Percentiles rank a stretch among this genome's conserved stretches.
Conservation (phyloP, 1,284 basidiomycete species). For the Rhodotorula sp. region DNA sequence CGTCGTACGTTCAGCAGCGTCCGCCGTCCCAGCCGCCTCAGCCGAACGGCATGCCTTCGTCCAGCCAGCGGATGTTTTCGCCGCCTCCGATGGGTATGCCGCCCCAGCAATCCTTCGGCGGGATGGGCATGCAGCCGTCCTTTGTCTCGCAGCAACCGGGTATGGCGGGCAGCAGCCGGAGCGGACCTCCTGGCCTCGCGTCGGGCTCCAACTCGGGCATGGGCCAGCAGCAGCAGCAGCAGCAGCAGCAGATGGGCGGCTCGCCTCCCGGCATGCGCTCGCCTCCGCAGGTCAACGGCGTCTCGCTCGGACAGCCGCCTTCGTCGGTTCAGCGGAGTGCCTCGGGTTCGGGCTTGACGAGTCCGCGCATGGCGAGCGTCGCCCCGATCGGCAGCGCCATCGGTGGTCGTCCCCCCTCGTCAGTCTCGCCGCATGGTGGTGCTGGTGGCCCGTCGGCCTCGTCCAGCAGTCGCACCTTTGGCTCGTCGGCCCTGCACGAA, state of each 20-base stretch:
- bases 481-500: constrained; percentile 37
- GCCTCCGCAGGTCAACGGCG: constrained; percentile 16
- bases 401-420: constrained; percentile 31
- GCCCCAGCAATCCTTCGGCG: constrained; percentile 15
- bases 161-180: not conserved
- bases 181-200: not conserved
- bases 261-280: constrained; percentile 10
- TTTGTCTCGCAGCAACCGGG: constrained; percentile 24
- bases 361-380: constrained; percentile 10
- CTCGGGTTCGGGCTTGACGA: constrained; percentile 9
- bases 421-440: constrained; percentile 10
- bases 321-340: constrained; percentile 4
- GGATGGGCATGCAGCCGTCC: constrained; percentile 25
- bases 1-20: constrained; percentile 29
- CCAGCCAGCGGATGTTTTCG: constrained; percentile 34
- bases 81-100: constrained; percentile 31
- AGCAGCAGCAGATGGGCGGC: not conserved
- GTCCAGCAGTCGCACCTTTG: constrained; percentile 27
- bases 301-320: constrained; percentile 20
- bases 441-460: constrained; percentile 14
- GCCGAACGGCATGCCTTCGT: constrained; percentile 17
- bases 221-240: not conserved
- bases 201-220: not conserved
- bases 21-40: constrained; percentile 19
- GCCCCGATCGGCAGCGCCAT: constrained; percentile 33